These are phyloP conservation scores for Rhizophagus clarus DNA, from an alignment of 192 early-diverging fungal species.

Conservation along the genomic window DNA sequence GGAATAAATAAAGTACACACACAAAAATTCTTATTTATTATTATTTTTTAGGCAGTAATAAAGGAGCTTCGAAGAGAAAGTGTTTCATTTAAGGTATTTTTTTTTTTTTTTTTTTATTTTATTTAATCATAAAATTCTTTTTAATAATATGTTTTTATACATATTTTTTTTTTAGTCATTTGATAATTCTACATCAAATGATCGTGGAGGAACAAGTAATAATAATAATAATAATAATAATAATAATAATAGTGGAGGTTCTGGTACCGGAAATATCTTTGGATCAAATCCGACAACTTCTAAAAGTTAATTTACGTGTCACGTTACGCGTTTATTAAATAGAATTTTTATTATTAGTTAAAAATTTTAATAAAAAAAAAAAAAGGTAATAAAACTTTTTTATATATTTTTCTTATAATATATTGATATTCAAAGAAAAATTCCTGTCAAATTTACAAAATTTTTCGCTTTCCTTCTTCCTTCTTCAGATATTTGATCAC, in stretches of 20 bases:
- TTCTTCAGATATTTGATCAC: background rate
- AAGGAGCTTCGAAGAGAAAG: constrained; percentile 49
- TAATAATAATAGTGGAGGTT: too few species aligned
- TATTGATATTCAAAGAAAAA: background rate
- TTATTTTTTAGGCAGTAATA: constrained; percentile 42
- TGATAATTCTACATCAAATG: background rate
- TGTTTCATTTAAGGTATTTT: constrained; percentile 34
- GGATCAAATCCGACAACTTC: background rate
- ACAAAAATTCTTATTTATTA: too few species aligned
- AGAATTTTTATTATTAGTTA: too few species aligned
- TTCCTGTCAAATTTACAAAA: background rate
- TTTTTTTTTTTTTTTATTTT: background rate
- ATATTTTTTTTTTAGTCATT: background rate
- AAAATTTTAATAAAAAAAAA: too few species aligned
- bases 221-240: background rate
- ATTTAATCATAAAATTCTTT: too few species aligned
- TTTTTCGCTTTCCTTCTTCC: background rate
- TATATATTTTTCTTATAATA: too few species aligned
- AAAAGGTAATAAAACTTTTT: too few species aligned
- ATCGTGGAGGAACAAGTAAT: background rate
- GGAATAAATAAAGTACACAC: too few species aligned
- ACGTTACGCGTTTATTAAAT: too few species aligned
- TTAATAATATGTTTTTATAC: background rate
- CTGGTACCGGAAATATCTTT: background rate
- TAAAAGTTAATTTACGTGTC: background rate